A percentile compares a stretch with the other conserved stretches of the same genome.
Conservation (phyloP, 345 rosid species). For the Eucalyptus cloeziana region DNA sequence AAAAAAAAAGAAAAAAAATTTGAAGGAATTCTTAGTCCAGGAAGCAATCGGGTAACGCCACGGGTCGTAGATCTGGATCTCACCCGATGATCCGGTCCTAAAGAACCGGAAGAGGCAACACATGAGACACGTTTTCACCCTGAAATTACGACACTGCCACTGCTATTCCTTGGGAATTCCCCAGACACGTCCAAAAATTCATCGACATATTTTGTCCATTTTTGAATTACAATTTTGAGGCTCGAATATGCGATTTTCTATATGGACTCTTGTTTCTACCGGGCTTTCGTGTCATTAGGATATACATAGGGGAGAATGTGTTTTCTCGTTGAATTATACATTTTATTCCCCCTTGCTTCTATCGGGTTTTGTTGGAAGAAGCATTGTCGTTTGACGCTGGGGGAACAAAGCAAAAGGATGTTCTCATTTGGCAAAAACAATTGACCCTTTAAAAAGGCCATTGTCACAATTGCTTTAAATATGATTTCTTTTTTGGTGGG, state of each 20-base stretch:
- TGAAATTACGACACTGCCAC: neutral
- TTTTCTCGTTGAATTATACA: neutral
- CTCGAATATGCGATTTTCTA: neutral
- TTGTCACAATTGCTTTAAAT: neutral
- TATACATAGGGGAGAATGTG: neutral
- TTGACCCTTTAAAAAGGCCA: neutral
- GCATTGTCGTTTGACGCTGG: neutral
- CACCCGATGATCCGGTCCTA: neutral
- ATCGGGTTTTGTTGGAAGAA: neutral
- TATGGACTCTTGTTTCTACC: neutral
- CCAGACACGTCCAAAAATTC: neutral
- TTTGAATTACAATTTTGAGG: neutral
- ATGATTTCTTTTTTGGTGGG: neutral
- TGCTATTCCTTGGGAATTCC: neutral
- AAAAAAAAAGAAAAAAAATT: neutral
- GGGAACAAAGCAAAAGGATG: neutral
- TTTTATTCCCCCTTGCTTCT: neutral
- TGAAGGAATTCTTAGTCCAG: neutral
- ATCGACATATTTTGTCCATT: neutral
- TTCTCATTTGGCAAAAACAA: neutral
- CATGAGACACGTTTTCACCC: neutral
- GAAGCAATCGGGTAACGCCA: neutral
- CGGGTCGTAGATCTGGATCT: neutral
- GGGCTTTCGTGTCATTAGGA: too few relatives aligned
- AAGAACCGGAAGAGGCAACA: neutral